Conservation (phyloP, 2,329 filamentous ascomycete species). For the Orbilia oligospora region DNA sequence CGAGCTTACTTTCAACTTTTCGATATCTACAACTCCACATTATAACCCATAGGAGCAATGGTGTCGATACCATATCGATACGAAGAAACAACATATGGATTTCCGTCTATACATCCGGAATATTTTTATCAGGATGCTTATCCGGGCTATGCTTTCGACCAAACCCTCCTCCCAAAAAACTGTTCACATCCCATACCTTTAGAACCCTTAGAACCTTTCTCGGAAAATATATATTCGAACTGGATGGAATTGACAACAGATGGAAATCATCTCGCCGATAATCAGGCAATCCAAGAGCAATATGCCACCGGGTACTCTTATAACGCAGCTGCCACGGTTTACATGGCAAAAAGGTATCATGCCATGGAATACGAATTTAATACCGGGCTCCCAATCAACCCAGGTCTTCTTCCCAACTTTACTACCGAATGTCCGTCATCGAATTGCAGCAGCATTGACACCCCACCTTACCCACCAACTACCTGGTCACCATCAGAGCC, state of each 20-base stretch:
- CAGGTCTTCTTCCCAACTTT: neutral
- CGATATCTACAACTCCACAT: no score
- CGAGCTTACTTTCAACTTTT: neutral
- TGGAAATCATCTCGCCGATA: slow-evolving; percentile 18
- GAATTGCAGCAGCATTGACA: neutral
- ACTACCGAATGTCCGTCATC: slow-evolving; percentile 18
- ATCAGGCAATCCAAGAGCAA: slow-evolving; percentile 28
- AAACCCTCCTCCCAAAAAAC: slow-evolving; percentile 1
- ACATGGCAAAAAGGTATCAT: slow-evolving; percentile 26
- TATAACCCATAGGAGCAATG: no score
- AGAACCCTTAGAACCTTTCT: neutral
- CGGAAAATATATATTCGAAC: slow-evolving; percentile 12
- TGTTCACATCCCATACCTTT: neutral
- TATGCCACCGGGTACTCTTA: neutral
- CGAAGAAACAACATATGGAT: slow-evolving; percentile 6
- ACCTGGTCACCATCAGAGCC: slow-evolving; percentile 42
- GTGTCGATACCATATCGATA: slow-evolving; percentile 22
- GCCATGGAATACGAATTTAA: slow-evolving; percentile 30
- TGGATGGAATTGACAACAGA: slow-evolving; percentile 15
- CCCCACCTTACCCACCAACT: slow-evolving; percentile 18
- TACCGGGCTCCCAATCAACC: neutral
- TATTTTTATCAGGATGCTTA: neutral
- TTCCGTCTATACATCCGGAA: slow-evolving; percentile 14
- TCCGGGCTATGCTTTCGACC: slow-evolving; percentile 1
- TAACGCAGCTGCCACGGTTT: neutral